A percentile compares a stretch with the other conserved stretches of the same genome.
These are phyloP conservation scores for Globisporangium uncinulatum DNA, from an alignment of 352 stramenopile genomes.

Conservation along the genomic window DNA sequence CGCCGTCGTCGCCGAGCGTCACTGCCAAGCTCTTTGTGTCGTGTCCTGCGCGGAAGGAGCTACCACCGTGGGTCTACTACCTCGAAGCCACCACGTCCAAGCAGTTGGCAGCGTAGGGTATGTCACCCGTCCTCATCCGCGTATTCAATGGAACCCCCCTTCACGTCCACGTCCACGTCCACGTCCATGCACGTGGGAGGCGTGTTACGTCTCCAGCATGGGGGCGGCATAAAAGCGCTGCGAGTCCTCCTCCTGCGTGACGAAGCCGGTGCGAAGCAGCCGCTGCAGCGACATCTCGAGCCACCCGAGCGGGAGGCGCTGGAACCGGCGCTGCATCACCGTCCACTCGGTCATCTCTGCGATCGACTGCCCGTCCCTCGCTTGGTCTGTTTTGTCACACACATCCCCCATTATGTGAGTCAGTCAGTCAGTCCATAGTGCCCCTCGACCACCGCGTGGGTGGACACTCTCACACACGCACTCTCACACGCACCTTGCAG, in stretches of 20 bases:
- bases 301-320: constrained; percentile 43
- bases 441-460: too few relatives aligned
- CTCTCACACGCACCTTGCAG: constrained; percentile 24
- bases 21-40: constrained; percentile 79
- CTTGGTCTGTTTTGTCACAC: neutral
- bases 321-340: constrained; percentile 40
- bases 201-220: too few relatives aligned
- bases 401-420: neutral
- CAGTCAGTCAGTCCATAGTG: too few relatives aligned
- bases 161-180: too few relatives aligned
- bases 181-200: too few relatives aligned
- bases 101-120: neutral
- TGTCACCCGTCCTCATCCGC: too few relatives aligned
- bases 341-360: constrained; percentile 44
- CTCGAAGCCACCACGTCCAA: constrained; percentile 32
- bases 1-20: constrained; percentile 8
- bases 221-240: constrained; percentile 23
- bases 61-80: constrained; percentile 88
- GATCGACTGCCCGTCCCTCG: constrained; percentile 17
- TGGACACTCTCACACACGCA: too few relatives aligned
- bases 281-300: constrained; percentile 33
- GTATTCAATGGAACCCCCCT: constrained; percentile 3
- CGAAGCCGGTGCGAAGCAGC: constrained; percentile 20
- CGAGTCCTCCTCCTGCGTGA: constrained; percentile 28
- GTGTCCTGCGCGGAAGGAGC: constrained; percentile 56